phyloP scores from a whole-genome alignment of 2,329 filamentous ascomycete genomes.

The Trichoderma aggressivum region DNA sequence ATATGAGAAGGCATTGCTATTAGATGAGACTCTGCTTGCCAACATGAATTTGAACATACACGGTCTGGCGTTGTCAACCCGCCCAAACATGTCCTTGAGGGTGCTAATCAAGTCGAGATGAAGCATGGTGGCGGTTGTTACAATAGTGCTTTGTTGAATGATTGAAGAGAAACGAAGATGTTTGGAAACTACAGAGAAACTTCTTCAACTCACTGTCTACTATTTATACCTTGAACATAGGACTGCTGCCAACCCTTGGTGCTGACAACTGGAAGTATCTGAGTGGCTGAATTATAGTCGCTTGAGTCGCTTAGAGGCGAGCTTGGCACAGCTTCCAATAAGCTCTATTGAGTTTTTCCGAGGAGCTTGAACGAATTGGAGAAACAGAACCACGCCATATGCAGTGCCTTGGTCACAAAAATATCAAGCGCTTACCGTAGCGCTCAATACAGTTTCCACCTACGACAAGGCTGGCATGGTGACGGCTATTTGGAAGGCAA shows the following conservation, averaged over 20 bases:
- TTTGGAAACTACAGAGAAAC: neutral
- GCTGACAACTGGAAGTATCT: neutral
- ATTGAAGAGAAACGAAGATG: neutral
- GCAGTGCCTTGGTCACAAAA: neutral
- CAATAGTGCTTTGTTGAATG: neutral
- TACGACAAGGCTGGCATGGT: neutral
- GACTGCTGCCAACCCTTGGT: neutral
- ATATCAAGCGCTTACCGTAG: neutral
- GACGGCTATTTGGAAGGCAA: neutral
- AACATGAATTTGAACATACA: neutral
- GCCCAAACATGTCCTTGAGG: constrained; percentile 8
- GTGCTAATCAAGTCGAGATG: constrained; percentile 13
- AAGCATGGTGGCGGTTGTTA: neutral
- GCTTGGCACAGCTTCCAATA: neutral
- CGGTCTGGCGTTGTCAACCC: neutral
- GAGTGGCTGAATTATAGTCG: neutral
- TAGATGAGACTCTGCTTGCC: neutral
- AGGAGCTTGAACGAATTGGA: neutral
- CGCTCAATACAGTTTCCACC: neutral
- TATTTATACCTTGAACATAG: neutral
- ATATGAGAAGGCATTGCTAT: neutral
- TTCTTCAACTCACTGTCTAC: neutral
- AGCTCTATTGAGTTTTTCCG: neutral
- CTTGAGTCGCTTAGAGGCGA: neutral
- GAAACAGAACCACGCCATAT: neutral